Conservation (phyloP, 345 rosid species). For the Nasturtium officinale region DNA sequence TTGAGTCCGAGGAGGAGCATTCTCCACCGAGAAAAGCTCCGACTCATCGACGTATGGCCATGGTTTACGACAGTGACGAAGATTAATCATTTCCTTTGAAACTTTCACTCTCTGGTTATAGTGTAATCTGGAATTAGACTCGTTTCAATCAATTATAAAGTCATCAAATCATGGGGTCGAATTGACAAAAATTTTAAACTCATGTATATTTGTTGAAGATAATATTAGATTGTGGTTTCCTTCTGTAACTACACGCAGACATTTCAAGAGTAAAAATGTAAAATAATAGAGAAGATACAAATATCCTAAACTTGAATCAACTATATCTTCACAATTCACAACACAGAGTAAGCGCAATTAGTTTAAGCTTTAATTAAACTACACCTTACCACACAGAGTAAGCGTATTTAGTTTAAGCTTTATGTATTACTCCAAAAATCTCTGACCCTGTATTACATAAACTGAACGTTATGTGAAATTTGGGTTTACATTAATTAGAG, state of each 20-base stretch:
- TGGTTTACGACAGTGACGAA: conserved; percentile 90
- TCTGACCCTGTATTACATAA: neutral
- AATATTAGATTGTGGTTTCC: neutral
- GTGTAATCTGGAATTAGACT: conserved; percentile 27
- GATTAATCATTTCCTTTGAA: conserved; percentile 40
- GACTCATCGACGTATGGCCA: conserved; percentile 78
- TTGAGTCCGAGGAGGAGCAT: conserved; percentile 92
- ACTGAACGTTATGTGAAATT: neutral
- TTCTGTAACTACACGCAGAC: neutral
- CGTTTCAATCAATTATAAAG: neutral
- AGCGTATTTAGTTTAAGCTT: too few species aligned
- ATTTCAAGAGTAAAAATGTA: neutral
- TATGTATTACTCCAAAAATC: neutral
- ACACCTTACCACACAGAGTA: too few species aligned
- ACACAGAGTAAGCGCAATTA: neutral
- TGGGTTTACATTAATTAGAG: neutral
- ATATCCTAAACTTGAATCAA: neutral
- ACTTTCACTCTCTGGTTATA: neutral
- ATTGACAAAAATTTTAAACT: neutral
- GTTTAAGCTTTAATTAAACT: too few species aligned
- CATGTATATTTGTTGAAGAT: conserved; percentile 5
- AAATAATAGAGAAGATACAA: neutral
- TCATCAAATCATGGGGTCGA: conserved; percentile 8
- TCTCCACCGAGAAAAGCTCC: conserved; percentile 80
- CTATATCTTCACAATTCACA: too few species aligned